A percentile compares a stretch with the other conserved stretches of the same genome.
Conservation (phyloP, 2,329 filamentous ascomycete genomes). For the Stemphylium beticola region DNA sequence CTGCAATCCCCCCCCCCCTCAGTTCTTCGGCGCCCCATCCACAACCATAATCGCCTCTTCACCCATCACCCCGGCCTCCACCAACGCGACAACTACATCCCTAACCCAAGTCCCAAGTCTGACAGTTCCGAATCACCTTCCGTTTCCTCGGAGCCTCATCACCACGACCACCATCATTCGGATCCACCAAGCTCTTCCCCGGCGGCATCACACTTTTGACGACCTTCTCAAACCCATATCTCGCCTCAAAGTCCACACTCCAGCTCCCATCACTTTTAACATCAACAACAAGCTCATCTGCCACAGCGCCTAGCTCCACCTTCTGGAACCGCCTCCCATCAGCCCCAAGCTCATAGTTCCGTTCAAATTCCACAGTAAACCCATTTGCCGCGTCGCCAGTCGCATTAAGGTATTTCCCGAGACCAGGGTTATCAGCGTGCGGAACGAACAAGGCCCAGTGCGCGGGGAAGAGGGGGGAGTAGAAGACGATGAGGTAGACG, state of each 20-base stretch:
- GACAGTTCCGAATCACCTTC: background rate
- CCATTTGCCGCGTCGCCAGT: constrained; percentile 24
- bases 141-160: background rate
- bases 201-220: constrained; percentile 27
- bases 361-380: constrained; percentile 24
- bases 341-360: constrained; percentile 24
- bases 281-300: constrained; percentile 19
- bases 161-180: too few relatives aligned
- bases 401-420: constrained; percentile 32
- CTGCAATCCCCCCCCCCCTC: background rate
- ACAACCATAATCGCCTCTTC: background rate
- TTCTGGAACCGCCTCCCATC: constrained; percentile 12
- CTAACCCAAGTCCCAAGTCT: constrained; percentile 1
- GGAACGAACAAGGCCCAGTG: constrained; percentile 37
- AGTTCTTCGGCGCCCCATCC: background rate
- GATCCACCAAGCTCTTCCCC: constrained; percentile 18
- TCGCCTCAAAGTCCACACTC: constrained; percentile 6
- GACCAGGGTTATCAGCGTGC: background rate
- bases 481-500: constrained; percentile 28
- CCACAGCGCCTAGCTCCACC: constrained; percentile 12
- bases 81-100: background rate
- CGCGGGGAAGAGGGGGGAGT: constrained; percentile 31
- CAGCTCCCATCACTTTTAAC: constrained; percentile 7
- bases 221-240: constrained; percentile 25
- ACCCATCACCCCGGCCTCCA: background rate